Base-by-base conservation (phyloP, 805 yeast species). In the Cyberlindnera amylophila region DNA sequence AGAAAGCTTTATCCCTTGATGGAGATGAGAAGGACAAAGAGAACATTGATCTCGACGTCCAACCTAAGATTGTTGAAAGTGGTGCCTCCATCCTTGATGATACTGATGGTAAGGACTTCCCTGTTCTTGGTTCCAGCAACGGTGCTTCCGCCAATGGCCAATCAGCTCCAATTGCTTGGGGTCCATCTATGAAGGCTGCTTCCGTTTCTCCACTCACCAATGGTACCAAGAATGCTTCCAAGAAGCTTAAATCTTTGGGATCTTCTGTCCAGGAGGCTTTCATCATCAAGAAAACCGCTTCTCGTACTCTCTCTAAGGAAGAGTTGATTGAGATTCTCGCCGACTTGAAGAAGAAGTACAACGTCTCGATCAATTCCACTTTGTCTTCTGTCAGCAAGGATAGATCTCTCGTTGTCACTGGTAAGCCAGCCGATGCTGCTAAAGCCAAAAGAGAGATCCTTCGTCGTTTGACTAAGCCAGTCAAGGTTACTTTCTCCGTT, bases 391-490 rank as follows among this genome's bases (percentile, higher is more conserved):
- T 75, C 51, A 80, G 85, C 45, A 82, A 81, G 51, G 81, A 80
- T 60, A 81, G 96, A 66, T 85, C 93, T 21, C 88, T 88, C 57
- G 73, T 90, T 59, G 77, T 91, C 52, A 75, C 82, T 54, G 98
- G 97, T 55, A 72, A 75, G 45, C 76, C 82, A 19, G 77, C 68
- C 13, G 75, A 77, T 41, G 89, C 87, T 42, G 71, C 69, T 41
- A 67, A 64, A 35, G 96, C 95, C 44, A 83, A 82, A 62, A 75
- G 87, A 49, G 86, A 84, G 50, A 73, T 91, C 44, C 74, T 86
- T 47, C 81, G 79, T 58, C 82, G 78, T 53, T 72, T 91, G 59
- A 82, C 95, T 30, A 83, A 81, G 61, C 95, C 95, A 41, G 77
- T 83, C 43, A 67, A 66, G 6, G 65, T 77, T 36, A 64, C 70